Conservation (phyloP, 257 asterid genomes). For the Apocynum venetum region DNA sequence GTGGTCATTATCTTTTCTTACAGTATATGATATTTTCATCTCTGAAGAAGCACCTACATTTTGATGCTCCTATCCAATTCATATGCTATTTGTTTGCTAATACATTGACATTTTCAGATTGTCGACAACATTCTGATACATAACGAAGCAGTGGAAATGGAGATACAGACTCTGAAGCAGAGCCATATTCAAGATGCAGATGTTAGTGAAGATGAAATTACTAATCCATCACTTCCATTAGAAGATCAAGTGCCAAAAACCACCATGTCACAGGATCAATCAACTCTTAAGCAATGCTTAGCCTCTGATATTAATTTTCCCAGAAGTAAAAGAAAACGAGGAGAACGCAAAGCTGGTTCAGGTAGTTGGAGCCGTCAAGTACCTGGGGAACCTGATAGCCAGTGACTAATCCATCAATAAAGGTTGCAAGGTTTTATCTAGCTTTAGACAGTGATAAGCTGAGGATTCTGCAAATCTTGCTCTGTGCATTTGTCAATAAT, state of each 20-base stretch:
- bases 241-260: constrained; percentile 27
- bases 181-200: constrained; percentile 29
- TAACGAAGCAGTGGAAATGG: constrained; percentile 54
- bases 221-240: constrained; percentile 26
- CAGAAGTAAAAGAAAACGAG: constrained; percentile 74
- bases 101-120: constrained; percentile 37
- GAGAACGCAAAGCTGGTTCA: constrained; percentile 79
- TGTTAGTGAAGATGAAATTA: constrained; percentile 55
- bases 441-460: background rate
- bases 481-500: background rate
- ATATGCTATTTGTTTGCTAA: background rate
- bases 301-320: constrained; percentile 58
- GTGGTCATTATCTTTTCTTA: too few species aligned
- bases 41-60: too few species aligned
- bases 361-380: constrained; percentile 60
- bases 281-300: constrained; percentile 37
- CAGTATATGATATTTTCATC: too few species aligned
- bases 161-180: constrained; percentile 32
- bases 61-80: background rate
- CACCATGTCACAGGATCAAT: constrained; percentile 27
- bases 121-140: constrained; percentile 69
- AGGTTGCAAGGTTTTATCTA: background rate
- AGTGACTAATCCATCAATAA: constrained; percentile 16
- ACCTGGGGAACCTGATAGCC: constrained; percentile 51
- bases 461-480: background rate